These are phyloP conservation scores for Purshia tridentata DNA, from an alignment of 306 rosid genomes.

Conservation along the genomic window DNA sequence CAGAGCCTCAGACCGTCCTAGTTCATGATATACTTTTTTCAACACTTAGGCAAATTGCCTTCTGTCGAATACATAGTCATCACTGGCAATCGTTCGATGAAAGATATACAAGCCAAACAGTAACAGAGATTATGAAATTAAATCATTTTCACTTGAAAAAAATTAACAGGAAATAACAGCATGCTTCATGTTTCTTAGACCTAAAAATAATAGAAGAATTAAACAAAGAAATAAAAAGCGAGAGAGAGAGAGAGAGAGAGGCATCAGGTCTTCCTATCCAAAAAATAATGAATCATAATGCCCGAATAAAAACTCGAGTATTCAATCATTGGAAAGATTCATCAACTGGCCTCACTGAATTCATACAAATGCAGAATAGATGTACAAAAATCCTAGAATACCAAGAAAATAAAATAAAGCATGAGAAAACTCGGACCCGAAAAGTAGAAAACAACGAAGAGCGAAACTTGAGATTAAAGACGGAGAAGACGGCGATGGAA, in stretches of 20 bases:
- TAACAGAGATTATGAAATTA: too few relatives aligned
- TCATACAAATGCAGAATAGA: background rate
- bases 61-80: conserved; percentile 41
- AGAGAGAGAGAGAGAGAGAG: background rate
- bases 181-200: conserved; percentile 2
- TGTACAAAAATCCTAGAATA: too few relatives aligned
- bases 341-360: conserved; percentile 30
- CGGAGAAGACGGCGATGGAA: background rate
- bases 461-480: background rate
- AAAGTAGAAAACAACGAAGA: background rate
- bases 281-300: conserved; percentile 30
- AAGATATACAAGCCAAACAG: background rate
- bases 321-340: conserved; percentile 35
- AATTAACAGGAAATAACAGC: too few relatives aligned
- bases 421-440: too few relatives aligned
- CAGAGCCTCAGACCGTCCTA: conserved; percentile 96
- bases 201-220: background rate
- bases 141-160: too few relatives aligned
- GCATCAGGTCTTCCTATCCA: conserved; percentile 67
- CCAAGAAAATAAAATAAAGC: background rate
- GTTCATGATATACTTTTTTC: conserved; percentile 44
- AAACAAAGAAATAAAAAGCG: background rate
- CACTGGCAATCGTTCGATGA: conserved; percentile 37
- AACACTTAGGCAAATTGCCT: conserved; percentile 51
- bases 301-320: conserved; percentile 30